These are phyloP conservation scores for Zygoascus bituminiphila DNA, from an alignment of 805 yeast species.

Conservation along the genomic window DNA sequence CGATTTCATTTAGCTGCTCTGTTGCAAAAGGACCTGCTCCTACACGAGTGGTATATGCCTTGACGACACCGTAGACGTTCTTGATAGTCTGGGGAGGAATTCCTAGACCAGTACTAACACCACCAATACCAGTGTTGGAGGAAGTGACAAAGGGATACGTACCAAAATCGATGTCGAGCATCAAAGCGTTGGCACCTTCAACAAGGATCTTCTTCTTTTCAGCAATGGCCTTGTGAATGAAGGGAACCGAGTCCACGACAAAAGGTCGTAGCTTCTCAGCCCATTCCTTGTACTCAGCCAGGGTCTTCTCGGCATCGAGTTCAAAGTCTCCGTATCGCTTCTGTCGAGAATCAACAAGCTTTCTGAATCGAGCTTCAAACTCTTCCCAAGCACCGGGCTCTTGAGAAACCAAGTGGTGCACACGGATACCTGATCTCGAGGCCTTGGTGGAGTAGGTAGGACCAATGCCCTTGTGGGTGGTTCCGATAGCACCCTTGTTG, in stretches of 20 bases:
- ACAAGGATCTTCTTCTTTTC: constrained; percentile 79
- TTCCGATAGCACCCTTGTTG: constrained; percentile 83
- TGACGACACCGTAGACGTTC: constrained; percentile 89
- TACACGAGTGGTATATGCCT: constrained; percentile 97
- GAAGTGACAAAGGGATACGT: constrained; percentile 97
- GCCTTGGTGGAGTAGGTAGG: constrained; percentile 97
- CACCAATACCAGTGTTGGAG: constrained; percentile 93
- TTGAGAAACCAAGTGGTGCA: constrained; percentile 87
- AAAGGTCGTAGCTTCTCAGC: constrained; percentile 74
- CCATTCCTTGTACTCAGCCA: constrained; percentile 64
- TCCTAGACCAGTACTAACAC: constrained; percentile 95
- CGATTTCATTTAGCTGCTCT: constrained; percentile 82
- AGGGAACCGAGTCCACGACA: constrained; percentile 84
- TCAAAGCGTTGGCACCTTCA: constrained; percentile 97
- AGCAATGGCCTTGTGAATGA: constrained; percentile 65
- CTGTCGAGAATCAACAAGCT: constrained; percentile 72
- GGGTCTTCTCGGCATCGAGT: constrained; percentile 73
- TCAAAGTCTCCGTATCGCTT: constrained; percentile 92
- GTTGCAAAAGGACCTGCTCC: constrained; percentile 99
- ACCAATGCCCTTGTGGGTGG: constrained; percentile 98
- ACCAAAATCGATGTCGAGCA: constrained; percentile 97
- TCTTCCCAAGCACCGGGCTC: constrained; percentile 91
- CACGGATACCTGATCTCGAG: constrained; percentile 92
- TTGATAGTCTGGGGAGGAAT: constrained; percentile 81
- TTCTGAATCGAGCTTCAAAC: constrained; percentile 67